Conservation (phyloP, 1,139 yeast genomes). For the Arxiozyma bovina region DNA sequence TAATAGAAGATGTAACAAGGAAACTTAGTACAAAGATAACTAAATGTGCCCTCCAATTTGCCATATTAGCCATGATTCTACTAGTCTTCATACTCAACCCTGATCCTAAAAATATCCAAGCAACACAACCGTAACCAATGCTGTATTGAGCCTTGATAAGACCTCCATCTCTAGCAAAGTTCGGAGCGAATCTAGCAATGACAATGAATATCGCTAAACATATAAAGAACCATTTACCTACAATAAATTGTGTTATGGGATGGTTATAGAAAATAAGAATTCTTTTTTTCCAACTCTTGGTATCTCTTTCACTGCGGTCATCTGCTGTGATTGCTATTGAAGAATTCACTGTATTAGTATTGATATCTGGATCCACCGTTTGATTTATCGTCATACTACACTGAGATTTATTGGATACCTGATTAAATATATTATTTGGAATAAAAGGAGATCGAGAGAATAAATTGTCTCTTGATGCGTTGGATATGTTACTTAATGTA, state of each 20-base stretch:
- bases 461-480: neutral
- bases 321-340: neutral
- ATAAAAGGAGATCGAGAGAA: neutral
- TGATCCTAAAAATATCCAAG: constrained; percentile 68
- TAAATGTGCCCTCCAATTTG: constrained; percentile 75
- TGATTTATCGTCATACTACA: too few relatives aligned
- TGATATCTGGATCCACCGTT: neutral
- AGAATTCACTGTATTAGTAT: neutral
- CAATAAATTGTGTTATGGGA: constrained; percentile 18
- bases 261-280: constrained; percentile 14
- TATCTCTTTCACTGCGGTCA: neutral
- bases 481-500: too few relatives aligned
- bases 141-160: constrained; percentile 63
- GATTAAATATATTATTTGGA: too few relatives aligned
- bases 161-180: constrained; percentile 78
- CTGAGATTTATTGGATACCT: neutral
- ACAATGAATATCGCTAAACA: constrained; percentile 63
- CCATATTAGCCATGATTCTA: constrained; percentile 49
- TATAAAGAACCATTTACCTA: constrained; percentile 63
- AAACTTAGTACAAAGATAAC: constrained; percentile 63
- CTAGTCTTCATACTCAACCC: constrained; percentile 69
- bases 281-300: neutral
- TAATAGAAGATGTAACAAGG: constrained; percentile 63
- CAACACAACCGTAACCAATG: constrained; percentile 81
- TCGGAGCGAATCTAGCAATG: constrained; percentile 68